These are phyloP conservation scores for Bipolaris victoriae DNA, from an alignment of 2,329 filamentous ascomycete species.

Conservation along the genomic window DNA sequence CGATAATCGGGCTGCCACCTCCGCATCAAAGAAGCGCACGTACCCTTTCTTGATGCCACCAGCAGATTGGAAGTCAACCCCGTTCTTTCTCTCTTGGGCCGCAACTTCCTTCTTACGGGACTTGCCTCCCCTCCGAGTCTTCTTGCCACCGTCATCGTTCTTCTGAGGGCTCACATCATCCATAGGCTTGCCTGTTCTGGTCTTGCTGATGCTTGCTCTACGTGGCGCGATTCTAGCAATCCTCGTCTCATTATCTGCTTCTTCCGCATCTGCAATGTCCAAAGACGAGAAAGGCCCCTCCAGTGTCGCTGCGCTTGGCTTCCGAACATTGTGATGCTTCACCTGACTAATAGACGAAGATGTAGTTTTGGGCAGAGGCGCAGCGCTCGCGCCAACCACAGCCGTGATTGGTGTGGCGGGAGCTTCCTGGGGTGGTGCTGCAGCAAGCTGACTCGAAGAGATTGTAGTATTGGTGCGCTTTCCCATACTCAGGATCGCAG, in stretches of 20 bases:
- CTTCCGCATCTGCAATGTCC: conserved; percentile 49
- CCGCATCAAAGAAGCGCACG: conserved; percentile 35
- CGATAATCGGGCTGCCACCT: not conserved
- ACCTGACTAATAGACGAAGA: conserved; percentile 47
- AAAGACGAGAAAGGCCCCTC: conserved; percentile 50
- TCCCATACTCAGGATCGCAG: conserved; percentile 76
- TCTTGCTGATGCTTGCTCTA: conserved; percentile 49
- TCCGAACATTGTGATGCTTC: conserved; percentile 39
- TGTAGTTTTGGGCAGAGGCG: conserved; percentile 43
- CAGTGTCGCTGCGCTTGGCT: conserved; percentile 49
- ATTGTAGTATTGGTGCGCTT: conserved; percentile 43
- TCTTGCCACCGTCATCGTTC: conserved; percentile 51
- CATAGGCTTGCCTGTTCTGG: conserved; percentile 50
- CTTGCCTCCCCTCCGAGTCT: conserved; percentile 54
- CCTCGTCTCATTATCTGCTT: conserved; percentile 46
- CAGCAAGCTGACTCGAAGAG: conserved; percentile 24
- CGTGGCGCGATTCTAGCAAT: conserved; percentile 32
- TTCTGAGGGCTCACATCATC: conserved; percentile 41
- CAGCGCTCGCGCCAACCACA: conserved; percentile 42
- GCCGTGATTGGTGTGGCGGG: conserved; percentile 54
- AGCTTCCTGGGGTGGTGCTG: conserved; percentile 43
- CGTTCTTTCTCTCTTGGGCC: conserved; percentile 50
- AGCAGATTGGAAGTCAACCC: conserved; percentile 26
- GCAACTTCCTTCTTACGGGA: conserved; percentile 54
- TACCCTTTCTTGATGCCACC: conserved; percentile 43